phyloP scores from a whole-genome alignment of 179 eudicot genomes.

The Patellifolia procumbens region DNA sequence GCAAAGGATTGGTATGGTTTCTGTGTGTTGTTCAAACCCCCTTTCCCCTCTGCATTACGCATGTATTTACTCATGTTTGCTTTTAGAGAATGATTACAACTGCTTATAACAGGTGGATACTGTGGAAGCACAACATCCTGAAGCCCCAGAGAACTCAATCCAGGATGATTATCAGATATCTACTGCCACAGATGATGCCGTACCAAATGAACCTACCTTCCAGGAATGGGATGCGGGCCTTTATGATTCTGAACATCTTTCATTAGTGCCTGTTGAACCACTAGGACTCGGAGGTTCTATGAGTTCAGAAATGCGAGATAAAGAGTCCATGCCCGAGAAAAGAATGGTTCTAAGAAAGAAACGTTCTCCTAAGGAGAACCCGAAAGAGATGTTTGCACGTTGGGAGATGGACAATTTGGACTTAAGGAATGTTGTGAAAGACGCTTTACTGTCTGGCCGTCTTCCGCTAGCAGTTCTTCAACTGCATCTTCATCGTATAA shows the following conservation, averaged over 20 bases:
- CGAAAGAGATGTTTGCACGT: conserved; percentile 95
- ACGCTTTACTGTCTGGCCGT: conserved; percentile 90
- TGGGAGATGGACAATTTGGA: conserved; percentile 85
- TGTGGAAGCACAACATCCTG: conserved; percentile 40
- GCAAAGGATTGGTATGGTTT: conserved; percentile 60
- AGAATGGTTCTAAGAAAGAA: conserved; percentile 42
- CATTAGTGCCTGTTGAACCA: conserved; percentile 55
- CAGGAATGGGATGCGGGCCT: conserved; percentile 37
- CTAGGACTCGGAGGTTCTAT: conserved; percentile 32
- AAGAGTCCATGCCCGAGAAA: conserved; percentile 41
- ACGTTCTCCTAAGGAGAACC: conserved; percentile 59
- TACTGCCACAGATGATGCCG: conserved; percentile 36
- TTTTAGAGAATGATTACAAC: conserved; percentile 8
- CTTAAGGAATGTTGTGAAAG: conserved; percentile 74
- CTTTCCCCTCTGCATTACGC: background rate
- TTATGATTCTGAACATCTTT: conserved; percentile 46
- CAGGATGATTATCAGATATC: conserved; percentile 45
- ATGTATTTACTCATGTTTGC: conserved; percentile 1
- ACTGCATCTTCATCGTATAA: conserved; percentile 74
- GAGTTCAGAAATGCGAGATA: conserved; percentile 39
- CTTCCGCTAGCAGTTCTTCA: conserved; percentile 97
- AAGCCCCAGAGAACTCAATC: conserved; percentile 27
- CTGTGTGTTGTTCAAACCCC: conserved; percentile 8
- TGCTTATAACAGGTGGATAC: conserved; percentile 51
- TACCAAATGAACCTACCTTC: conserved; percentile 35